phyloP scores from a whole-genome alignment of 805 yeast genomes.

The Jamesozyma spencerorum region DNA sequence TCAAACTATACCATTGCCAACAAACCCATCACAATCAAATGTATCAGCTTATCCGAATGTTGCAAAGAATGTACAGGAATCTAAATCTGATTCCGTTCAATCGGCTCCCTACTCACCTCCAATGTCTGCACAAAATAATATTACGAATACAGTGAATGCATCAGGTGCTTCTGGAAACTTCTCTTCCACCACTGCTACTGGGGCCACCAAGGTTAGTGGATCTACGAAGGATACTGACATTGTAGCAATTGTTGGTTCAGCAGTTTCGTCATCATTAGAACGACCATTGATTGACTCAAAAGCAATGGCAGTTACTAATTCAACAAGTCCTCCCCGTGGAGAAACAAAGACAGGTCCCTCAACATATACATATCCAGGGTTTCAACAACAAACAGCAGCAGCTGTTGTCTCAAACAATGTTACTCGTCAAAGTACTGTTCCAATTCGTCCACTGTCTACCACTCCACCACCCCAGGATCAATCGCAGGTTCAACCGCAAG shows the following conservation, averaged over 20 bases:
- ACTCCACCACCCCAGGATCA: background rate
- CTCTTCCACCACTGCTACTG: no score
- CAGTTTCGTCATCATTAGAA: no score
- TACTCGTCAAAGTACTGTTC: background rate
- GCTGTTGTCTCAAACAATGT: background rate
- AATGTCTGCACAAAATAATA: background rate
- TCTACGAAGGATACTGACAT: no score
- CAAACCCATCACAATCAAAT: background rate
- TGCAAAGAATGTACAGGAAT: background rate
- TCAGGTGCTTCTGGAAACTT: no score
- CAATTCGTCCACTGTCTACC: background rate
- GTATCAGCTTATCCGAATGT: no score
- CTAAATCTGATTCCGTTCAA: background rate
- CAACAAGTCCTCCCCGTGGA: background rate
- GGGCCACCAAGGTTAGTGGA: no score
- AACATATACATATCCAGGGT: conserved; percentile 16
- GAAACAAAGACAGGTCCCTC: conserved; percentile 4
- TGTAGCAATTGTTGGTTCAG: no score
- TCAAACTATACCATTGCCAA: conserved; percentile 2
- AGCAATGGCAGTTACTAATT: no score
- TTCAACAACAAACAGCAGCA: conserved; percentile 5
- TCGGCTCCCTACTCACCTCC: background rate
- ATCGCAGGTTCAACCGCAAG: background rate
- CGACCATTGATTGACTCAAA: no score
- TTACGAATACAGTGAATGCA: background rate